Evolutionary conservation across 1,284 basidiomycete genomes (phyloP).

Genomic region (Fomitopsis betulina): DNA sequence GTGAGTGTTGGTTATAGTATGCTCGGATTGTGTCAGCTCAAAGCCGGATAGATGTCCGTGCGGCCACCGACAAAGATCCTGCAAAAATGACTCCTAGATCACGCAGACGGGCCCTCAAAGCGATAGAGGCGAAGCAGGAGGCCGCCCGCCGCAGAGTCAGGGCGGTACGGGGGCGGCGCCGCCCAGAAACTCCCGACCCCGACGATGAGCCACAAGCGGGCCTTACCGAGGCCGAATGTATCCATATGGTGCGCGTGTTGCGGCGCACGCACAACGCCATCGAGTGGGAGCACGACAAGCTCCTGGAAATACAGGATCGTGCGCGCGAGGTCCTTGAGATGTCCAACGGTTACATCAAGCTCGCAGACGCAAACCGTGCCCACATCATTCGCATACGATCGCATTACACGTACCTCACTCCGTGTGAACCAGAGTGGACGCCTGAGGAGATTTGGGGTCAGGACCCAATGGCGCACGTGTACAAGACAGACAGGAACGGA

Average conservation of each 20-base stretch:
- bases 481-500: not conserved
- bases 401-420: not conserved
- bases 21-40: not conserved
- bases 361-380: not conserved
- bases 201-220: not conserved
- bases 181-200: not conserved
- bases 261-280: not conserved
- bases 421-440: not conserved
- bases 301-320: not conserved
- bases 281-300: not conserved
- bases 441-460: not conserved
- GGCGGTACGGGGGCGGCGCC: not conserved
- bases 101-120: not conserved
- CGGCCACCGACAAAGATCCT: not conserved
- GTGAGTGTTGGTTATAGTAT: too few relatives aligned
- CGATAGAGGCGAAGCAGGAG: not conserved
- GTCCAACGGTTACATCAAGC: not conserved
- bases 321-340: not conserved
- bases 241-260: not conserved
- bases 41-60: not conserved
- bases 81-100: not conserved
- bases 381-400: too few relatives aligned
- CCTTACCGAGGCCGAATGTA: not conserved
- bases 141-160: not conserved
- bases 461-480: not conserved